Percentiles rank a stretch among this genome's conserved stretches.
Conservation (phyloP, 73 alveolate species). For the Halteria grandinella region DNA sequence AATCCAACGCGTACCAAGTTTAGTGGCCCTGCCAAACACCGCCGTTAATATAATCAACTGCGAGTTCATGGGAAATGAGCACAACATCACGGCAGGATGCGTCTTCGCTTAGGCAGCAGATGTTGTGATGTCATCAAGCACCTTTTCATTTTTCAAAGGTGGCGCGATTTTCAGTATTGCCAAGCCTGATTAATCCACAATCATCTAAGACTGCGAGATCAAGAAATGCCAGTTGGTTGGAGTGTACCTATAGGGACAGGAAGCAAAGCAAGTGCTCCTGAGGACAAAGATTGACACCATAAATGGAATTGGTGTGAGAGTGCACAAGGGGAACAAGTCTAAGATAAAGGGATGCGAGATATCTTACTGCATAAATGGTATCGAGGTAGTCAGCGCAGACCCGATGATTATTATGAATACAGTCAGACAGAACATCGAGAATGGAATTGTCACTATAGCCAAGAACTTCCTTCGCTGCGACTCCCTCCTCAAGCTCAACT, state of each 20-base stretch:
- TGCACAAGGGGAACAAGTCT: constrained; percentile 66
- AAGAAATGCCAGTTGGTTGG: constrained; percentile 69
- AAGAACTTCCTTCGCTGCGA: constrained; percentile 69
- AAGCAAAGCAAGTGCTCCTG: constrained; percentile 65
- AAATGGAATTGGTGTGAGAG: constrained; percentile 81
- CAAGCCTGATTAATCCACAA: constrained; percentile 38
- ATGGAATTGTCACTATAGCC: constrained; percentile 69
- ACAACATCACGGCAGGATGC: constrained; percentile 41
- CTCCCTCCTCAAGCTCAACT: constrained; percentile 67
- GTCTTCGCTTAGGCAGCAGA: constrained; percentile 41
- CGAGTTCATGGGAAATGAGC: constrained; percentile 68
- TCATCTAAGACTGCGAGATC: constrained; percentile 67
- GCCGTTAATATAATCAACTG: constrained; percentile 52
- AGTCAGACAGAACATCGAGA: constrained; percentile 62
- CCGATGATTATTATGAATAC: constrained; percentile 72
- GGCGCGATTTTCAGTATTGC: constrained; percentile 53
- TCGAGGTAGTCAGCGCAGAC: constrained; percentile 69
- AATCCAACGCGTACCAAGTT: constrained; percentile 39
- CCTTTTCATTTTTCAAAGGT: constrained; percentile 51
- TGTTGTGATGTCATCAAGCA: constrained; percentile 47
- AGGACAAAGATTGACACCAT: constrained; percentile 55
- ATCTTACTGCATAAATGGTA: constrained; percentile 67
- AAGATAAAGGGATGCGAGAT: constrained; percentile 73
- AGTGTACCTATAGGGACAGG: constrained; percentile 70
- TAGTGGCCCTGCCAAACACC: constrained; percentile 63